Conservation (phyloP, 306 rosid species). For the Casuarina cunninghamiana region DNA sequence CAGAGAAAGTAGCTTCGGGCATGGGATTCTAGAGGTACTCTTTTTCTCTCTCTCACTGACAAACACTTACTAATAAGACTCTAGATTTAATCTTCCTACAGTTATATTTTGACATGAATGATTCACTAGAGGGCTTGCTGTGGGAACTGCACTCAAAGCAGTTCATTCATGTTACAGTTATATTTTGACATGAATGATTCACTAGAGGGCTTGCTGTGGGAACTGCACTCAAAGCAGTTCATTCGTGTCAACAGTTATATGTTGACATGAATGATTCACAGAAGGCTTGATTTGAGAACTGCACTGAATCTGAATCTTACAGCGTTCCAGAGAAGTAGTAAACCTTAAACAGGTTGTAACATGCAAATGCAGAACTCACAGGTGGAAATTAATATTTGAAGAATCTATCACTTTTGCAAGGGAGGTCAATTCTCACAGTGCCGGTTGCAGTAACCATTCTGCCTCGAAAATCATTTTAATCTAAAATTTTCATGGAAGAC, state of each 20-base stretch:
- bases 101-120: background rate
- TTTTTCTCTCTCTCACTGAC: slow-evolving; percentile 20
- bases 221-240: no score
- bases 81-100: background rate
- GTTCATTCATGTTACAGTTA: background rate
- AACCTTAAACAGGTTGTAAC: background rate
- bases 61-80: background rate
- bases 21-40: slow-evolving; percentile 86
- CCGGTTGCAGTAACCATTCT: background rate
- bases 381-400: background rate
- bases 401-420: background rate
- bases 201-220: background rate
- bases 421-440: background rate
- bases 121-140: background rate
- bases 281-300: background rate
- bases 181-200: background rate
- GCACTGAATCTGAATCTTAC: background rate
- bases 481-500: background rate
- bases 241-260: background rate
- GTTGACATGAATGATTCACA: background rate
- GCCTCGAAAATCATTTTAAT: background rate
- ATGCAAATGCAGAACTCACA: background rate
- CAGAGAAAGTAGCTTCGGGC: slow-evolving; percentile 95
- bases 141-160: no score
- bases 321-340: background rate